phyloP scores from a whole-genome alignment of 176 grass and related monocot species.

The Bonia amplexicaulis region DNA sequence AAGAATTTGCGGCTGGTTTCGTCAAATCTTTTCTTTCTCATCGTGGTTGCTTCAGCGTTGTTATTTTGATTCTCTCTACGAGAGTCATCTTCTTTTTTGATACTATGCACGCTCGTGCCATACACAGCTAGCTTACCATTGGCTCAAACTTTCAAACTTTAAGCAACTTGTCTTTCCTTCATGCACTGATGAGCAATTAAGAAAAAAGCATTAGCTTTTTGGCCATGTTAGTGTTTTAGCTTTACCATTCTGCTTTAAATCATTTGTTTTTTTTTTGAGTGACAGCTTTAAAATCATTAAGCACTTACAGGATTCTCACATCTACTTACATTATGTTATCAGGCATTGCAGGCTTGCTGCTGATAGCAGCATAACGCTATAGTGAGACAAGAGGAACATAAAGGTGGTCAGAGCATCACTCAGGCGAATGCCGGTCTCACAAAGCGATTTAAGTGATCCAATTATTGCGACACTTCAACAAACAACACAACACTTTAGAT shows the following conservation, averaged over 20 bases:
- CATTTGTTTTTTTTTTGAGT: background rate
- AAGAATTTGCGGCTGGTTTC: too few species aligned
- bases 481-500: background rate
- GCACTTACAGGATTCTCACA: background rate
- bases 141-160: background rate
- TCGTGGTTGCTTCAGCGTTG: too few species aligned
- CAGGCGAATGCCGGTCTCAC: background rate
- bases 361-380: background rate
- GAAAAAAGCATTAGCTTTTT: background rate
- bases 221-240: slow-evolving; percentile 10
- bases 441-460: background rate
- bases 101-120: too few species aligned
- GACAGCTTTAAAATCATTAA: background rate
- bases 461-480: background rate
- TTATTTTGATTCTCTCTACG: too few species aligned
- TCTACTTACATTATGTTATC: background rate
- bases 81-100: too few species aligned
- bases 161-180: background rate
- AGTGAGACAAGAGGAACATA: background rate
- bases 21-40: fast-evolving
- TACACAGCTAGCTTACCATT: background rate
- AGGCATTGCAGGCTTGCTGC: background rate
- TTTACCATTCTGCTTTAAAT: slow-evolving; percentile 11
- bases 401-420: background rate
- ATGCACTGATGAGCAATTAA: background rate